A percentile compares a stretch with the other conserved stretches of the same genome.
phyloP scores from a whole-genome alignment of 352 stramenopile species.

The Pythium rishiriense region DNA sequence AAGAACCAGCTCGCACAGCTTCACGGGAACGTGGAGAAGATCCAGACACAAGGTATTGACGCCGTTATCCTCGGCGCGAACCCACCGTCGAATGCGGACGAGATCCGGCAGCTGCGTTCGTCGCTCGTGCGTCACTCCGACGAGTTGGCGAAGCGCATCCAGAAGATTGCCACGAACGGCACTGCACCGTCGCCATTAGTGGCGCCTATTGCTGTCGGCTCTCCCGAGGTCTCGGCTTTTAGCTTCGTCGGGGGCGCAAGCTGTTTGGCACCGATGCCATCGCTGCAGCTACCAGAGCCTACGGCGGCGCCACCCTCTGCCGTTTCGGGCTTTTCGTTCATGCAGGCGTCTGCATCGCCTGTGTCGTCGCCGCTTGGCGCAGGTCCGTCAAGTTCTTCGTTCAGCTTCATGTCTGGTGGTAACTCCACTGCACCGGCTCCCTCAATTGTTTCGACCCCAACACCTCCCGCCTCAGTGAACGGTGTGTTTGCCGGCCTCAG shows the following conservation, averaged over 20 bases:
- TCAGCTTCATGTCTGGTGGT: constrained; percentile 27
- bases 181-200: constrained; percentile 19
- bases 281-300: constrained; percentile 9
- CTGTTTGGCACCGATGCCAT: constrained; percentile 7
- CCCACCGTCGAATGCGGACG: constrained; percentile 64
- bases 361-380: constrained; percentile 21
- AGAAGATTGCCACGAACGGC: constrained; percentile 36
- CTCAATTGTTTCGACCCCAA: background rate
- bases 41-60: constrained; percentile 80
- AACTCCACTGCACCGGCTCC: background rate
- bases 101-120: constrained; percentile 70
- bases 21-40: constrained; percentile 72
- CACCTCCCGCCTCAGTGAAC: constrained; percentile 13
- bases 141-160: constrained; percentile 61
- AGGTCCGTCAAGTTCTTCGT: constrained; percentile 21
- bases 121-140: constrained; percentile 66
- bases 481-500: constrained; percentile 64
- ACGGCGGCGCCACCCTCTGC: background rate
- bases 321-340: constrained; percentile 27
- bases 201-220: constrained; percentile 10
- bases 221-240: constrained; percentile 46
- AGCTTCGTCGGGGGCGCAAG: constrained; percentile 42
- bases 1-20: constrained; percentile 75
- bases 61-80: constrained; percentile 74
- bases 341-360: constrained; percentile 19